These are phyloP conservation scores for Kitagawia praeruptora DNA, from an alignment of 129 eudicot species.

Conservation along the genomic window DNA sequence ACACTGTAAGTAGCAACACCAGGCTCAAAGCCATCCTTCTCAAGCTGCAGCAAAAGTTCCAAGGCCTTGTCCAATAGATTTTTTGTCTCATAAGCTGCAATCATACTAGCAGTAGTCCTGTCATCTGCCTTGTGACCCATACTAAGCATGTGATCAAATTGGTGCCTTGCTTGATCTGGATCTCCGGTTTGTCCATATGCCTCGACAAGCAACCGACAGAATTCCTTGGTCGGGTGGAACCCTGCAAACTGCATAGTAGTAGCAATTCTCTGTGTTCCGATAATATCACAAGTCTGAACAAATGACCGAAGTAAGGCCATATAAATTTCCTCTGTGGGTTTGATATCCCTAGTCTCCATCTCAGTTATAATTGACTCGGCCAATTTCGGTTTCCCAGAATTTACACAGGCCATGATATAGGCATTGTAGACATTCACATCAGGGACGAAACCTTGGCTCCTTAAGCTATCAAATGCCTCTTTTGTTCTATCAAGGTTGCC, in stretches of 20 bases:
- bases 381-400: constrained; percentile 32
- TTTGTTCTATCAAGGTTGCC: constrained; percentile 56
- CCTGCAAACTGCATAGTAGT: constrained; percentile 53
- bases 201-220: constrained; percentile 56
- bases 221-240: constrained; percentile 31
- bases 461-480: constrained; percentile 51
- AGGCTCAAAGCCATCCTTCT: constrained; percentile 58
- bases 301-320: constrained; percentile 50
- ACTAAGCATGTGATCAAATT: constrained; percentile 52
- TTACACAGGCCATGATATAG: constrained; percentile 69
- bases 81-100: constrained; percentile 52
- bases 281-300: constrained; percentile 38
- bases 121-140: constrained; percentile 79
- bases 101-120: constrained; percentile 48
- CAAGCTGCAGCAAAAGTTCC: constrained; percentile 52
- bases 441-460: constrained; percentile 55
- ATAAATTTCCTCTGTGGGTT: constrained; percentile 46
- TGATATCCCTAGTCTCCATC: constrained; percentile 39
- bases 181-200: constrained; percentile 38
- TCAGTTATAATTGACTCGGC: constrained; percentile 41
- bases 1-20: constrained; percentile 65
- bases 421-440: constrained; percentile 52
- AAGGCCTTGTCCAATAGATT: constrained; percentile 63
- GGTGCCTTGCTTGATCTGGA: constrained; percentile 39
- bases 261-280: constrained; percentile 32